Conservation (phyloP, 306 rosid genomes). For the Mimosa pudica region DNA sequence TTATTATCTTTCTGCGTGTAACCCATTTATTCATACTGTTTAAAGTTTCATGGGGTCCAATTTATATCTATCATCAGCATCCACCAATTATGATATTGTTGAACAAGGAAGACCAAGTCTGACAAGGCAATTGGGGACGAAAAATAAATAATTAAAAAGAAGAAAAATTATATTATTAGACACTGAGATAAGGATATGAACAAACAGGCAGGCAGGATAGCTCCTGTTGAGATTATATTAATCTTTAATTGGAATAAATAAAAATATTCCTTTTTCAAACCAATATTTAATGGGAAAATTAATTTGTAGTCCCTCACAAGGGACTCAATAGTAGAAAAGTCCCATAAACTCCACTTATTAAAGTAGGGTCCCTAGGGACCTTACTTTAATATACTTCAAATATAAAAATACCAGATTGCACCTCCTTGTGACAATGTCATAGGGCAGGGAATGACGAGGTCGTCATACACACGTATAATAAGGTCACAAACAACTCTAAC, state of each 20-base stretch:
- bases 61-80: not conserved
- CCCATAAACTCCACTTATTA: no score
- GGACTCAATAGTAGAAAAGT: no score
- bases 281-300: not conserved
- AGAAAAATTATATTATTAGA: not conserved
- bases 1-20: not conserved
- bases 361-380: no score
- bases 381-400: no score
- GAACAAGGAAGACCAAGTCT: slow-evolving; percentile 8
- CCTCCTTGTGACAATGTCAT: no score
- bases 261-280: no score
- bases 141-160: not conserved
- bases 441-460: no score
- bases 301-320: no score
- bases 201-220: not conserved
- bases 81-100: slow-evolving; percentile 3
- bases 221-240: not conserved
- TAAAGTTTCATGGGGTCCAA: not conserved
- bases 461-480: no score
- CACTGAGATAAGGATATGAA: no score
- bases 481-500: no score
- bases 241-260: not conserved
- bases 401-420: no score
- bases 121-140: not conserved
- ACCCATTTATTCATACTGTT: not conserved